phyloP scores from a whole-genome alignment of 495 filamentous ascomycete species.

The Pseudotulostoma volvatum region DNA sequence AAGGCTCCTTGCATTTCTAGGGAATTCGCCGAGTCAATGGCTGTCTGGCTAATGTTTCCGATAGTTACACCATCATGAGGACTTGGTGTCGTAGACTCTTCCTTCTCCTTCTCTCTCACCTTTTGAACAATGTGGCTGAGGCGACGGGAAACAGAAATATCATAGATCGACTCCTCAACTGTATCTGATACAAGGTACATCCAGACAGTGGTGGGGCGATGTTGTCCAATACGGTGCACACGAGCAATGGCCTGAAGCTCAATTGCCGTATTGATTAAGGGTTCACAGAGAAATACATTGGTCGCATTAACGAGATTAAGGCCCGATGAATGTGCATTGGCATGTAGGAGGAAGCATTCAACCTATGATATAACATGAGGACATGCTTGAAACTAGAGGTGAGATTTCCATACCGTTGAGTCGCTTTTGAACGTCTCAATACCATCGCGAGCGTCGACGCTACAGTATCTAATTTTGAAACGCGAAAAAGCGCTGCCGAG shows the following conservation, averaged over 20 bases:
- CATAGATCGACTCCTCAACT: conserved; percentile 79
- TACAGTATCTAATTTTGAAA: conserved; percentile 54
- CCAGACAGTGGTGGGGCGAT: conserved; percentile 79
- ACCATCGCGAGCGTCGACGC: conserved; percentile 44
- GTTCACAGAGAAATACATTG: conserved; percentile 89
- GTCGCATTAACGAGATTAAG: conserved; percentile 84
- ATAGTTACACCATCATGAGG: conserved; percentile 13
- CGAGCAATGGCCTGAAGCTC: conserved; percentile 89
- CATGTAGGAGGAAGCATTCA: conserved; percentile 80
- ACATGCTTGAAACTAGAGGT: neutral
- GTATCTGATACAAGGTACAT: conserved; percentile 81
- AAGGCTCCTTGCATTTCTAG: conserved; percentile 61
- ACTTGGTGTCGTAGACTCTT: conserved; percentile 8
- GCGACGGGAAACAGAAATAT: conserved; percentile 62
- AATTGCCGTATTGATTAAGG: conserved; percentile 78
- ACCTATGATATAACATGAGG: conserved; percentile 18
- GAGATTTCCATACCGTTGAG: conserved; percentile 30
- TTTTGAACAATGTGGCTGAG: conserved; percentile 53
- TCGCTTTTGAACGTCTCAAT: conserved; percentile 62
- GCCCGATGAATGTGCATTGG: conserved; percentile 71
- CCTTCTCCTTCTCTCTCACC: conserved; percentile 13
- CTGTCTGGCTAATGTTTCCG: conserved; percentile 33
- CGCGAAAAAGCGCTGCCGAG: conserved; percentile 47
- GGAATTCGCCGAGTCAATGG: conserved; percentile 67
- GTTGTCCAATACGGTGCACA: conserved; percentile 86